Evolutionary conservation across 495 filamentous ascomycete species (phyloP).

Genomic region (Friedmanniomyces endolithicus): DNA sequence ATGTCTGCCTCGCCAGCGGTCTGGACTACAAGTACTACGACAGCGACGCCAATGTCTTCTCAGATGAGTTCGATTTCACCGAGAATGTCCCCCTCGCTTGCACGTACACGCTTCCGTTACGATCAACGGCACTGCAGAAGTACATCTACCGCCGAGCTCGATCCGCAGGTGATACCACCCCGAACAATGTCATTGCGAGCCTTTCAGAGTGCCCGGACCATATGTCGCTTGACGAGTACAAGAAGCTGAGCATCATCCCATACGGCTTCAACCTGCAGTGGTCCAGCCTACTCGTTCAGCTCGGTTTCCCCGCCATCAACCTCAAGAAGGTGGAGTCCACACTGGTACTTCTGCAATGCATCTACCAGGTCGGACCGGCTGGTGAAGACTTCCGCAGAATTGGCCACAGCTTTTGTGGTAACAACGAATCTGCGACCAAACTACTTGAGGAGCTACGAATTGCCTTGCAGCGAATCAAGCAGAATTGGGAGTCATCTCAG

Average conservation of each 20-base stretch:
- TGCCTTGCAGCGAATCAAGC: conserved; percentile 7
- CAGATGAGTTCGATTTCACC: background rate
- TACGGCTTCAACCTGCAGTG: conserved; percentile 21
- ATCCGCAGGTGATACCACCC: background rate
- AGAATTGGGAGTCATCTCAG: conserved; percentile 21
- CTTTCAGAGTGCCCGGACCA: conserved; percentile 15
- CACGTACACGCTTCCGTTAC: conserved; percentile 16
- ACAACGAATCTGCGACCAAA: conserved; percentile 1
- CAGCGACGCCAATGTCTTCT: background rate
- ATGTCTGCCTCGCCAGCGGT: conserved; percentile 18
- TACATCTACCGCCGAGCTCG: conserved; percentile 10
- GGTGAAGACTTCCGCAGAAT: background rate
- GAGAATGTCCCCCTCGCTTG: conserved; percentile 3
- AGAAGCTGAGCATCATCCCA: conserved; percentile 17
- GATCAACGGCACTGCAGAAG: conserved; percentile 10
- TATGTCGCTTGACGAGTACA: conserved; percentile 22
- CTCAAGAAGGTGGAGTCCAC: conserved; percentile 19
- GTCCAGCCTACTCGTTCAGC: conserved; percentile 19
- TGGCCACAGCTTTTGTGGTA: conserved; percentile 6
- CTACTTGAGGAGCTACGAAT: conserved; percentile 3
- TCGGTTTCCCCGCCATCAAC: conserved; percentile 11
- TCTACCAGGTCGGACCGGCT: conserved; percentile 15
- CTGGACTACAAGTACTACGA: conserved; percentile 19
- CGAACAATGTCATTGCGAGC: conserved; percentile 21
- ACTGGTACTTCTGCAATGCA: conserved; percentile 18